phyloP scores from a whole-genome alignment of 1,284 basidiomycete genomes.

The Vanrija sp. region DNA sequence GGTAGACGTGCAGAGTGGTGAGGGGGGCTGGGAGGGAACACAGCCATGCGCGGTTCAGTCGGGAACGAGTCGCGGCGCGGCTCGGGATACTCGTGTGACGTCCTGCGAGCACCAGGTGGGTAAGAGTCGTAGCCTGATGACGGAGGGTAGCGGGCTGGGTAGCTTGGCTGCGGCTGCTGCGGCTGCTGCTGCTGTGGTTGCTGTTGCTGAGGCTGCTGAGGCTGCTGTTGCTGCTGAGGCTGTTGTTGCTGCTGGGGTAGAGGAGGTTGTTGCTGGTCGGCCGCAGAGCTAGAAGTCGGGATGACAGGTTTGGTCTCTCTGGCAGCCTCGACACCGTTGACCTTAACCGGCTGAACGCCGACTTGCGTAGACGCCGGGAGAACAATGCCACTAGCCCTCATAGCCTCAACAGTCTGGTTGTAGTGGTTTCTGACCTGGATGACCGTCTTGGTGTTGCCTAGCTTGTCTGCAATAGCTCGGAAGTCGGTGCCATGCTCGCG shows the following conservation, averaged over 20 bases:
- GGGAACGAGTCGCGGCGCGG: background rate
- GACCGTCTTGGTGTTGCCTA: slow-evolving; percentile 70
- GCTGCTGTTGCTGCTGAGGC: background rate
- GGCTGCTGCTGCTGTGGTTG: background rate
- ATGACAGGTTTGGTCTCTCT: background rate
- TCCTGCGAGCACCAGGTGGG: background rate
- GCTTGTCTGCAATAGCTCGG: slow-evolving; percentile 65
- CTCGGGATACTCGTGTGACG: background rate
- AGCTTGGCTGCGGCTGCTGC: slow-evolving; percentile 1
- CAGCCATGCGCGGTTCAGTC: slow-evolving; percentile 36
- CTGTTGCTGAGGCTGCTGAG: slow-evolving; percentile 2
- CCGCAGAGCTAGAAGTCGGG: background rate
- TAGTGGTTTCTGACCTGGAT: slow-evolving; percentile 66
- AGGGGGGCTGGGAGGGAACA: slow-evolving; percentile 34
- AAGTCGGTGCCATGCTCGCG: slow-evolving; percentile 69
- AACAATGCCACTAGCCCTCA: slow-evolving; percentile 12
- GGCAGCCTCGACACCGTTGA: slow-evolving; percentile 10
- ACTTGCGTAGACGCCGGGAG: slow-evolving; percentile 12
- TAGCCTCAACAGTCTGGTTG: slow-evolving; percentile 15
- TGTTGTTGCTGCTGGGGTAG: background rate
- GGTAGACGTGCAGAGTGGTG: background rate
- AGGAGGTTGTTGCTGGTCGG: slow-evolving; percentile 10
- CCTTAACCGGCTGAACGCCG: slow-evolving; percentile 17
- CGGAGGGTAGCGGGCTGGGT: background rate
- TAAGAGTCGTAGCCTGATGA: background rate